Evolutionary conservation across 495 filamentous ascomycete species (phyloP).

Genomic region (Penicillium maclennaniae): DNA sequence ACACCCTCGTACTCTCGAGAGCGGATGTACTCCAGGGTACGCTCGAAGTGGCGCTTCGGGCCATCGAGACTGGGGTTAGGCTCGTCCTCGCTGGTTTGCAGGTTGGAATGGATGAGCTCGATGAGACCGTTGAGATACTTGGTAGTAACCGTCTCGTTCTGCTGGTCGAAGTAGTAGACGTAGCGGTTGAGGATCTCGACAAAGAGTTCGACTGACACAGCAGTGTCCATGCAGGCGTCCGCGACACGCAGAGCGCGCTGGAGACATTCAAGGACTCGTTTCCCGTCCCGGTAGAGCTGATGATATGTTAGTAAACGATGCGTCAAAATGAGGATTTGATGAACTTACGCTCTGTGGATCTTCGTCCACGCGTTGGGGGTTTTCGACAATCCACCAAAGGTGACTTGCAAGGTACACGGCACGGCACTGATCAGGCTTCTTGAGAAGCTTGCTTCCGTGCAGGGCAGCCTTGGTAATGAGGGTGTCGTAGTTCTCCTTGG

Average conservation of each 20-base stretch:
- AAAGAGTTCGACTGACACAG: slow-evolving; percentile 94
- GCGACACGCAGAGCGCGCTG: slow-evolving; percentile 94
- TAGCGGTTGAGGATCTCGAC: slow-evolving; percentile 98
- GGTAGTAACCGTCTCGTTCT: slow-evolving; percentile 96
- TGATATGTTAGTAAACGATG: slow-evolving; percentile 2
- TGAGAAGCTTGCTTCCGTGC: slow-evolving; percentile 93
- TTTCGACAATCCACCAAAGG: slow-evolving; percentile 96
- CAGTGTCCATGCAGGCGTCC: slow-evolving; percentile 99
- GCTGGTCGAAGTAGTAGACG: slow-evolving; percentile 98
- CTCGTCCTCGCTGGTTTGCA: slow-evolving; percentile 69
- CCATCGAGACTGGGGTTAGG: slow-evolving; percentile 74
- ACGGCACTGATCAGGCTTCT: slow-evolving; percentile 96
- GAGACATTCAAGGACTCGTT: slow-evolving; percentile 91
- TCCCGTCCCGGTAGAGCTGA: slow-evolving; percentile 93
- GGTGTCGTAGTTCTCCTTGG: slow-evolving; percentile 96
- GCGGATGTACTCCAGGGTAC: slow-evolving; percentile 89
- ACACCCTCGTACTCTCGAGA: slow-evolving; percentile 91
- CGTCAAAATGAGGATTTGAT: neutral
- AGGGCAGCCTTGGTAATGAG: slow-evolving; percentile 95
- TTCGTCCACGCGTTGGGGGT: slow-evolving; percentile 73
- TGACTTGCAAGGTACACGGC: slow-evolving; percentile 95
- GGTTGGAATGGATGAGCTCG: slow-evolving; percentile 94
- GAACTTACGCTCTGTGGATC: slow-evolving; percentile 72
- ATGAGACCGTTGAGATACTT: slow-evolving; percentile 98
- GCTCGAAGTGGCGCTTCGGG: slow-evolving; percentile 86